Percentiles rank a stretch among this genome's conserved stretches.
Evolutionary conservation across 2,329 filamentous ascomycete species (phyloP).

Genomic region (Aspergillus ochraceoroseus): DNA sequence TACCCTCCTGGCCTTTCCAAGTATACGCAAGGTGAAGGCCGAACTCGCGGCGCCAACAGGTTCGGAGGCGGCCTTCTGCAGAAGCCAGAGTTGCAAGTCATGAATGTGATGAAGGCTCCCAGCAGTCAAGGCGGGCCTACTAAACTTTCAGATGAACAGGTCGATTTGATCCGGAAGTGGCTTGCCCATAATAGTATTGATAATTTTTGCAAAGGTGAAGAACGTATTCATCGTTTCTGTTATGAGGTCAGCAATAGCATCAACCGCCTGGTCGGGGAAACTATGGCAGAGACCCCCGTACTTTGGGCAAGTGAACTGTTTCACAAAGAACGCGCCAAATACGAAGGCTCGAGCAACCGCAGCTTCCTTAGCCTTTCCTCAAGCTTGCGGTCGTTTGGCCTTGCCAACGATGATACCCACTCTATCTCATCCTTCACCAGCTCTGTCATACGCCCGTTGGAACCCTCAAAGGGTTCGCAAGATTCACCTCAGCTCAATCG

Average conservation of each 20-base stretch:
- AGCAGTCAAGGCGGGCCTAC: slow-evolving; percentile 85
- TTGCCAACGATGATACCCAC: slow-evolving; percentile 42
- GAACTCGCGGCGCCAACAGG: slow-evolving; percentile 45
- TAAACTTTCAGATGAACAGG: slow-evolving; percentile 93
- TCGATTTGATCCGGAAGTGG: slow-evolving; percentile 79
- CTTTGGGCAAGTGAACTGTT: slow-evolving; percentile 91
- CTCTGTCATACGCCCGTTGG: slow-evolving; percentile 27
- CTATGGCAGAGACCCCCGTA: slow-evolving; percentile 75
- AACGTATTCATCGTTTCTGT: slow-evolving; percentile 88
- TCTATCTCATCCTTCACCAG: slow-evolving; percentile 26
- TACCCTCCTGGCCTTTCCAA: slow-evolving; percentile 44
- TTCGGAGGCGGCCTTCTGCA: slow-evolving; percentile 60
- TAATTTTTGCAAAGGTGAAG: slow-evolving; percentile 92
- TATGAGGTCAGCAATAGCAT: slow-evolving; percentile 85
- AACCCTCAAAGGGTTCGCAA: slow-evolving; percentile 31
- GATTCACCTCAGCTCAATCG: slow-evolving; percentile 42
- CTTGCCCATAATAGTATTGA: slow-evolving; percentile 75
- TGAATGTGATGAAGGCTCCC: slow-evolving; percentile 78
- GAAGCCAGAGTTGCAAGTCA: slow-evolving; percentile 75
- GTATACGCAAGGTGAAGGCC: slow-evolving; percentile 30
- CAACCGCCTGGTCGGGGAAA: slow-evolving; percentile 77
- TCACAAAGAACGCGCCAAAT: slow-evolving; percentile 57
- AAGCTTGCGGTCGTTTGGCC: slow-evolving; percentile 44
- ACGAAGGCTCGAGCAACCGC: slow-evolving; percentile 40
- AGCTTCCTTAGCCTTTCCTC: slow-evolving; percentile 34